Evolutionary conservation across 768 basidiomycete genomes (phyloP), one percentile per base, ranked within the genome.

Genomic region (Naganishia antarctica): DNA sequence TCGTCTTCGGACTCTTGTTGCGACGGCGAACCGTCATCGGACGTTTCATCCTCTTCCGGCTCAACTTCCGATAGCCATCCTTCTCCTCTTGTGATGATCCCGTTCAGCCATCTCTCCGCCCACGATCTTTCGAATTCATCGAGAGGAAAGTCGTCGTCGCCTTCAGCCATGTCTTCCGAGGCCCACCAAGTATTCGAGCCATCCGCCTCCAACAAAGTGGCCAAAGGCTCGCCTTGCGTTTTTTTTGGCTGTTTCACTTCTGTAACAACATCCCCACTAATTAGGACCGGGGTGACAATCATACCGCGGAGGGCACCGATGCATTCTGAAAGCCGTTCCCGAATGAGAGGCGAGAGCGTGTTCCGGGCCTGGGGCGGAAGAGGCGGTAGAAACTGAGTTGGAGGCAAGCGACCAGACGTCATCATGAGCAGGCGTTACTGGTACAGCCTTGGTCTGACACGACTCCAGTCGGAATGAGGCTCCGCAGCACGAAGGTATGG

Each of bases 51-150:
- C 23, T 65, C 57, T 29, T 62, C 60, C n/a, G 53, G 51, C 43
- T 69, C 70, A 11, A 66, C 63, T 59, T 73, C 74, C 44, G 72
- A 72, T 3, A 74, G 11, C 69, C 70, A 74, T 0, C 69, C 69
- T 61, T 77, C 73, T 18, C 72, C 65, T 11, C 76, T 63, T 16
- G 73, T 46, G 3, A 77, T 67, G 0, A 77, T 51, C 1, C 73
- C 72, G 34, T 68, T 66, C 18, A 77, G 65, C 76, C 76, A 77
- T 61, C 72, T 72, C 51, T 75, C 73, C 9, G 74, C 66, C 76
- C 76, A 77, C 11, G 74, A 72, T 25, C 74, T 32, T 58, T 77
- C 76, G 41, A 77, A 77, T 9, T 70, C 70, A 45, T 76, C 74
- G 74, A 64, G 62, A 71, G 69, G 15, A 61, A 43, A 41, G 8